These are phyloP conservation scores for Hypericum perforatum DNA, from an alignment of 345 rosid genomes.

Conservation along the genomic window DNA sequence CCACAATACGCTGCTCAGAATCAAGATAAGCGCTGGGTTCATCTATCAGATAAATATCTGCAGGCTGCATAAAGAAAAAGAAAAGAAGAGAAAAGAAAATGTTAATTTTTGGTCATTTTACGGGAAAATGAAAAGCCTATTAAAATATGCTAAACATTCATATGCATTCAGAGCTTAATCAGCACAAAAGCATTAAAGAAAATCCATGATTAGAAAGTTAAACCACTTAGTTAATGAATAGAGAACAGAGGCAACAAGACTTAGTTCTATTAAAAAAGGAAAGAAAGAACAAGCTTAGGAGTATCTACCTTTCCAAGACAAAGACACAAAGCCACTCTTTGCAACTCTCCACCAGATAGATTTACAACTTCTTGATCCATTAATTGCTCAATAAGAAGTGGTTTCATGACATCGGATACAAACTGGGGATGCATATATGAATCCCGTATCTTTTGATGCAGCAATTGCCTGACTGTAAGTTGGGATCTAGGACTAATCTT, in stretches of 20 bases:
- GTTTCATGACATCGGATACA: constrained; percentile 96
- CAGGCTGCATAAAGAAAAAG: constrained; percentile 56
- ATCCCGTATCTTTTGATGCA: constrained; percentile 85
- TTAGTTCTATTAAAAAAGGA: not conserved
- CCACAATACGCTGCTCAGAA: constrained; percentile 98
- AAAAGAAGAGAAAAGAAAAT: not conserved
- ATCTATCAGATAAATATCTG: constrained; percentile 93
- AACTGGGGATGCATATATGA: constrained; percentile 91
- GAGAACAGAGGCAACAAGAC: not conserved
- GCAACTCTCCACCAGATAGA: constrained; percentile 98
- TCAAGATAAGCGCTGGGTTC: constrained; percentile 99
- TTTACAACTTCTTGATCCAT: constrained; percentile 94
- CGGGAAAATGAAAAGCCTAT: no score
- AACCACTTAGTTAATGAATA: no score
- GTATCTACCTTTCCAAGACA: constrained; percentile 86
- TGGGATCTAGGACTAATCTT: constrained; percentile 89
- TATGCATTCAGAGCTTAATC: no score
- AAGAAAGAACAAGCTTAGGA: not conserved
- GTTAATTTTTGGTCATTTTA: not conserved
- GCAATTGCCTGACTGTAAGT: constrained; percentile 65
- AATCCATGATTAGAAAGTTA: no score
- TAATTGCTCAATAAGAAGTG: constrained; percentile 90
- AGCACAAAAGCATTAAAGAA: no score
- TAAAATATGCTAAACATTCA: no score
- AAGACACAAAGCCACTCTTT: constrained; percentile 89